Evolutionary conservation across 371 early-diverging fungal genomes (phyloP).

Genomic region (Mucor irregularis): DNA sequence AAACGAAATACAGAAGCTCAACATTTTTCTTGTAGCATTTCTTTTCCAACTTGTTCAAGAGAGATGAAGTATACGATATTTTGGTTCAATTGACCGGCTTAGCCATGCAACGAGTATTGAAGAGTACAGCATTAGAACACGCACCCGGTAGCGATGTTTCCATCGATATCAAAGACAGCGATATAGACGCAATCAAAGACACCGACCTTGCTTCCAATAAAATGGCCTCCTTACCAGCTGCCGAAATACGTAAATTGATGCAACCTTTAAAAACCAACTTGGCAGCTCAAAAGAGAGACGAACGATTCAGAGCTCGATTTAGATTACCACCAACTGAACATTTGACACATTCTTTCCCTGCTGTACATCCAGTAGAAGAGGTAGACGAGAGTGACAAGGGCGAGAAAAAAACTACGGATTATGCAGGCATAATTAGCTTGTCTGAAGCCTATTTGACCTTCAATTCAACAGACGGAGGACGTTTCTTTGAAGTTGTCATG

Average conservation of each 20-base stretch:
- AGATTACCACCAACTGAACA: conserved; percentile 69
- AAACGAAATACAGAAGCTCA: not conserved
- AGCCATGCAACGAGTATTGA: conserved; percentile 87
- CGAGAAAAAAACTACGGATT: conserved; percentile 8
- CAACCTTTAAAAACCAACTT: conserved; percentile 59
- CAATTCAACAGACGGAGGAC: conserved; percentile 53
- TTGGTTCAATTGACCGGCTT: conserved; percentile 86
- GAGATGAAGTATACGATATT: conserved; percentile 91
- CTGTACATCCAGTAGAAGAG: conserved; percentile 38
- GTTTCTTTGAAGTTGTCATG: conserved; percentile 67
- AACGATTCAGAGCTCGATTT: conserved; percentile 73
- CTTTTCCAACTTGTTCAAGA: conserved; percentile 92
- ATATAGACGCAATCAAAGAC: conserved; percentile 35
- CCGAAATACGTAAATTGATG: conserved; percentile 41
- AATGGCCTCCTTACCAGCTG: conserved; percentile 21
- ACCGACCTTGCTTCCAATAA: conserved; percentile 18
- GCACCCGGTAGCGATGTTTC: conserved; percentile 60
- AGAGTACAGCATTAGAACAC: conserved; percentile 74
- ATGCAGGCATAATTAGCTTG: conserved; percentile 71
- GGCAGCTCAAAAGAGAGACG: conserved; percentile 79
- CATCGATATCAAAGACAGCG: conserved; percentile 38
- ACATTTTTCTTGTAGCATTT: conserved; percentile 73
- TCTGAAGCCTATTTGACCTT: conserved; percentile 88
- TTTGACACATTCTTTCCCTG: conserved; percentile 55
- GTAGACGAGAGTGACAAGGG: not conserved